These are phyloP conservation scores for Austroboletus eburneus DNA, from an alignment of 768 basidiomycete genomes.

Conservation along the genomic window DNA sequence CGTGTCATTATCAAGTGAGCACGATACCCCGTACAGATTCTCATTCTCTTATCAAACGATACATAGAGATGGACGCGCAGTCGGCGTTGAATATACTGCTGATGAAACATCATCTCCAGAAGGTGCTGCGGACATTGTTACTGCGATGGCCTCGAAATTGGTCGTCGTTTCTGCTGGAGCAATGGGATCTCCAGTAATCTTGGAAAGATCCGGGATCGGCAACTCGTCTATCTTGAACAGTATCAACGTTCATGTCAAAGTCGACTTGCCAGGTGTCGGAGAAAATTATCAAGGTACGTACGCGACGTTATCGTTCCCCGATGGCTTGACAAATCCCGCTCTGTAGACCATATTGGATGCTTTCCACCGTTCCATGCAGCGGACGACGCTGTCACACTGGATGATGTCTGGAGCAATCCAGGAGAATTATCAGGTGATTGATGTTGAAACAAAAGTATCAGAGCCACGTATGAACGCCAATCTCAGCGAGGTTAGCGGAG, in stretches of 20 bases:
- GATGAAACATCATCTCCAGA: slow-evolving; percentile 25
- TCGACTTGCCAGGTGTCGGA: slow-evolving; percentile 69
- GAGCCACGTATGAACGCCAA: background rate
- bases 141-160: slow-evolving; percentile 31
- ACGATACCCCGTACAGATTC: background rate
- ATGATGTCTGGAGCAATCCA: slow-evolving; percentile 2
- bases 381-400: too few relatives aligned
- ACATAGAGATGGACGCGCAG: slow-evolving; percentile 32
- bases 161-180: slow-evolving; percentile 51
- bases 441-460: slow-evolving; percentile 12
- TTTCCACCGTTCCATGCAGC: background rate
- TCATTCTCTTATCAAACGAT: too few relatives aligned
- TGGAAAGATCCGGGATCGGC: slow-evolving; percentile 71
- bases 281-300: slow-evolving; percentile 52
- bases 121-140: slow-evolving; percentile 1
- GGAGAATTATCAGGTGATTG: slow-evolving; percentile 35
- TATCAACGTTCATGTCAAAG: slow-evolving; percentile 26
- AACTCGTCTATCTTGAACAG: slow-evolving; percentile 35
- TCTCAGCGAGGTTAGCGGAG: slow-evolving; percentile 25
- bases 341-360: slow-evolving; percentile 35
- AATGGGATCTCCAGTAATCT: slow-evolving; percentile 52
- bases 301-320: too few relatives aligned
- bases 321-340: too few relatives aligned
- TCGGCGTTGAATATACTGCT: slow-evolving; percentile 35
- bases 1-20: slow-evolving; percentile 36